Percentiles rank a stretch among this genome's conserved stretches.
These are phyloP conservation scores for Blakeslea trispora DNA, from an alignment of 371 early-diverging fungal species.

Conservation along the genomic window DNA sequence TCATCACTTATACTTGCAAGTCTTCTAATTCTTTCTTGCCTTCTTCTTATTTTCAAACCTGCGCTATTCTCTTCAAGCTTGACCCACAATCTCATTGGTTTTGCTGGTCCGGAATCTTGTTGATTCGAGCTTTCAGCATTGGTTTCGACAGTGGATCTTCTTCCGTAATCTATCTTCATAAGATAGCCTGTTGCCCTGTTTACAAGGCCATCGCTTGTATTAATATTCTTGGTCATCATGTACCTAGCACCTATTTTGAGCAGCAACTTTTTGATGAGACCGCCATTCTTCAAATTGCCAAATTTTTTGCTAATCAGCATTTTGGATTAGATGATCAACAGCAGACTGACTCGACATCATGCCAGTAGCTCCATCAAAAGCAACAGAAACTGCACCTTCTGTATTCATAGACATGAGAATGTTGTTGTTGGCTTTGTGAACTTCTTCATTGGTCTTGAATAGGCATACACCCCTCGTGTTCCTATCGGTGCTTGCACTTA, in stretches of 20 bases:
- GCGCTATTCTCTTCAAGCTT: not conserved
- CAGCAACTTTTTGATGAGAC: not conserved
- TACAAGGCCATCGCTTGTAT: conserved; percentile 1
- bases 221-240: conserved; percentile 4
- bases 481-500: not conserved
- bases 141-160: not conserved
- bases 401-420: no score
- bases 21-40: no score
- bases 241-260: not conserved
- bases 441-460: no score
- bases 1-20: no score
- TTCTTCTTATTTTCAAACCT: not conserved
- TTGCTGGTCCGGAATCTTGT: not conserved
- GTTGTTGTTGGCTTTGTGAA: no score
- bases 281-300: not conserved
- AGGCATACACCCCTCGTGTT: no score
- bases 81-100: not conserved
- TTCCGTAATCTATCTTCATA: not conserved
- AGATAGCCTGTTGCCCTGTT: not conserved
- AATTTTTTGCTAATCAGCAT: no score
- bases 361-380: no score
- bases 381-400: no score
- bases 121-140: not conserved
- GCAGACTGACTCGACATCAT: no score
- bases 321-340: no score